Conservation (phyloP, 805 yeast genomes). For the Saturnispora galanensis region DNA sequence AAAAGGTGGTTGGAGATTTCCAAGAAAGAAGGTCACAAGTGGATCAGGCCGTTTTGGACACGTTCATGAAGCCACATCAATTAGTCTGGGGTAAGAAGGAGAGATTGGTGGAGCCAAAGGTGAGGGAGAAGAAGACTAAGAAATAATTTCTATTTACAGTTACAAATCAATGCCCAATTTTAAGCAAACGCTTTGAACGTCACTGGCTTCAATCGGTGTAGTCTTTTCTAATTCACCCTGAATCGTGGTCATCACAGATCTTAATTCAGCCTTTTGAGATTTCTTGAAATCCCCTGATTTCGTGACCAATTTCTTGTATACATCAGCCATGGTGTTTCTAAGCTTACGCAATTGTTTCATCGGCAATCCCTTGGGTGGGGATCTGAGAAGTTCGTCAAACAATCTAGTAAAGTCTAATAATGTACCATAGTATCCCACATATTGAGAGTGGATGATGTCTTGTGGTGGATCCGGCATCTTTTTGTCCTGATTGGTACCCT, state of each 20-base stretch:
- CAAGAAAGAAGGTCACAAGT: conserved; percentile 69
- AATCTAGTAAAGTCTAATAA: conserved; percentile 18
- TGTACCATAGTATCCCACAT: conserved; percentile 17
- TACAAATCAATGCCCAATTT: conserved; percentile 3
- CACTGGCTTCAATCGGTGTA: conserved; percentile 6
- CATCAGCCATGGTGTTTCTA: conserved; percentile 1
- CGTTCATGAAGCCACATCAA: conserved; percentile 79
- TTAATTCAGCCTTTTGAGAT: conserved; percentile 4
- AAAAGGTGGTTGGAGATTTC: conserved; percentile 68
- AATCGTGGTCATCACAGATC: conserved; percentile 3
- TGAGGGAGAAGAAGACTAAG: conserved; percentile 32
- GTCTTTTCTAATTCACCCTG: conserved; percentile 16
- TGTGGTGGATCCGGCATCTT: conserved; percentile 7
- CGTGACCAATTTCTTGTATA: neutral
- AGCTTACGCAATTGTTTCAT: conserved; percentile 1
- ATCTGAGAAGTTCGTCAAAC: conserved; percentile 11
- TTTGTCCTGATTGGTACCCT: conserved; percentile 2
- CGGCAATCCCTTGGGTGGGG: conserved; percentile 1
- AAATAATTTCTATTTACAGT: conserved; percentile 9
- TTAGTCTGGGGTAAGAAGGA: conserved; percentile 65
- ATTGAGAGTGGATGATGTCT: conserved; percentile 14
- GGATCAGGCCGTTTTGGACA: conserved; percentile 47
- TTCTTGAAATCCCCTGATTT: conserved; percentile 1
- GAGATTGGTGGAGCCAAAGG: conserved; percentile 63
- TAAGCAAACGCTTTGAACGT: conserved; percentile 2